phyloP scores from a whole-genome alignment of 192 early-diverging fungal species.

The Chytriomyces hyalinus region DNA sequence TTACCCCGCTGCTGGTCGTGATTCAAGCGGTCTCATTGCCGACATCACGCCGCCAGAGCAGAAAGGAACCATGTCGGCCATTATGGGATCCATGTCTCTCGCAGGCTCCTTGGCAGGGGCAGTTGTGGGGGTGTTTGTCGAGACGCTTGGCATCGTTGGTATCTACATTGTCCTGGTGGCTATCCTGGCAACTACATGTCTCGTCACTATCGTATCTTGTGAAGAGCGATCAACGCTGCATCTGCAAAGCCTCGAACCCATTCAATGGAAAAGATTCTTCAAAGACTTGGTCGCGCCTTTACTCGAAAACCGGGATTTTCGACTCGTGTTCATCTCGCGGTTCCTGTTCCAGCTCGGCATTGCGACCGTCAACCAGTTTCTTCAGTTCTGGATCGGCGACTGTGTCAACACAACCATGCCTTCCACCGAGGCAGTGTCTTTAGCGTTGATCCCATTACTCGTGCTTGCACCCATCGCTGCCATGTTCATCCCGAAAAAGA shows the following conservation, averaged over 20 bases:
- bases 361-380: constrained; percentile 55
- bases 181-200: constrained; percentile 16
- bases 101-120: constrained; percentile 49
- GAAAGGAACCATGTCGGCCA: constrained; percentile 42
- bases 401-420: constrained; percentile 42
- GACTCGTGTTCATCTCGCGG: constrained; percentile 50
- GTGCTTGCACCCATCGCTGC: constrained; percentile 45
- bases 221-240: constrained; percentile 25
- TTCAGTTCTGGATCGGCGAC: constrained; percentile 58
- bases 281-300: constrained; percentile 44
- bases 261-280: constrained; percentile 39
- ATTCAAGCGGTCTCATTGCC: constrained; percentile 37
- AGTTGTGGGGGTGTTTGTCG: constrained; percentile 43
- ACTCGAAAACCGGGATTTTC: constrained; percentile 42
- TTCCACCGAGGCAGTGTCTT: constrained; percentile 45
- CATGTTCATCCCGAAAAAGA: constrained; percentile 31
- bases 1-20: too few species aligned
- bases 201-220: constrained; percentile 7
- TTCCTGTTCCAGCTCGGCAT: constrained; percentile 58
- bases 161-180: constrained; percentile 41
- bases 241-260: constrained; percentile 19
- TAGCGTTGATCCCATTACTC: constrained; percentile 52
- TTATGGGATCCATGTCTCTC: constrained; percentile 53
- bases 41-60: constrained; percentile 51
- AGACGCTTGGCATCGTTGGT: constrained; percentile 21